Conservation (phyloP, 768 basidiomycete genomes). For the Amanita subjunquillea region DNA sequence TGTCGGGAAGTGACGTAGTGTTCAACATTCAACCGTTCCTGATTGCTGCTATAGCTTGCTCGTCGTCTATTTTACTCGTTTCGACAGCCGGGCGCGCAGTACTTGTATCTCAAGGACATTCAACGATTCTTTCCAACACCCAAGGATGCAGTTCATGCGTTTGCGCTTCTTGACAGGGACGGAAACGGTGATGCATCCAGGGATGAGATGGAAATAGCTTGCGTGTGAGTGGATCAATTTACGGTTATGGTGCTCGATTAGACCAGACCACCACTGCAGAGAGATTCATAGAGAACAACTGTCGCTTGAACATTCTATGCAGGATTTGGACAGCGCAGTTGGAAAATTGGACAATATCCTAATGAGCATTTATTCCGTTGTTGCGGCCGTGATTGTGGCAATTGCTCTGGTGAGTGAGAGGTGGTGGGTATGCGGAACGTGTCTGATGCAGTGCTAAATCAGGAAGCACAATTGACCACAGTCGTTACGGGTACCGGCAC, state of each 20-base stretch:
- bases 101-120: slow-evolving; percentile 59
- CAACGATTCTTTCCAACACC: slow-evolving; percentile 53
- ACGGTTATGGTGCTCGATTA: neutral
- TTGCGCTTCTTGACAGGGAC: slow-evolving; percentile 61
- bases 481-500: slow-evolving; percentile 71
- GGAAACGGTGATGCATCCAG: slow-evolving; percentile 61
- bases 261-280: slow-evolving; percentile 20
- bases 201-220: slow-evolving; percentile 69
- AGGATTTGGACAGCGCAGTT: slow-evolving; percentile 84
- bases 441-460: slow-evolving; percentile 3
- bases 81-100: slow-evolving; percentile 46
- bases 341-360: slow-evolving; percentile 80
- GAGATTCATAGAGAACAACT: slow-evolving; percentile 81
- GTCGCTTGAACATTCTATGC: slow-evolving; percentile 78
- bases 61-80: slow-evolving; percentile 84
- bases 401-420: slow-evolving; percentile 53
- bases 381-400: slow-evolving; percentile 70
- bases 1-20: neutral
- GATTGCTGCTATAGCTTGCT: slow-evolving; percentile 44
- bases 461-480: slow-evolving; percentile 67
- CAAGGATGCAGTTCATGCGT: slow-evolving; percentile 62
- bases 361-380: slow-evolving; percentile 67
- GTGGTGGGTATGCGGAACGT: slow-evolving; percentile 7
- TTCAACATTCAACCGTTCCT: slow-evolving; percentile 1
- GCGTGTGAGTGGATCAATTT: slow-evolving; percentile 35